Base-by-base conservation (phyloP, 164 flowering plant genomes). In the Magnolia changhungtana region DNA sequence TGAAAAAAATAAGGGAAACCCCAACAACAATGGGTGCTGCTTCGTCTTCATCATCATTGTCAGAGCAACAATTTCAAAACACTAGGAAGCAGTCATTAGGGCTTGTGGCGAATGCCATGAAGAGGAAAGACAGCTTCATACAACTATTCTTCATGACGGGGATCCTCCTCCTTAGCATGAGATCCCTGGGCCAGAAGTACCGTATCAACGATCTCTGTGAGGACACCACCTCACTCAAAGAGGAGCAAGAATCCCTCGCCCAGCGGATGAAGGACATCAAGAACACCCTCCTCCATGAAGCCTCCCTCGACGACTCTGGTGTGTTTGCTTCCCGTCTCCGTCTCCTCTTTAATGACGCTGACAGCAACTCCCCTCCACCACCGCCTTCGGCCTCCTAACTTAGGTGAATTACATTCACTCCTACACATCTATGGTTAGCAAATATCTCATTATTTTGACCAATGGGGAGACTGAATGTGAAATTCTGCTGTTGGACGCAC, bases 171-270 rank as follows among this genome's bases (percentile, higher is more conserved):
- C 80, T 92, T 49, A 91, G 98, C 85, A 51, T 87, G 82, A 76
- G 92, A 81, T 95, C 97, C 7, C 67, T 92, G 31, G 92, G 94
- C 20, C 98, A 95, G 73, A 93, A 93, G 88, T 89, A 95, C 81
- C 93, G 89, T 2, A 68, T 91, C 78, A 80, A 90, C 82, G 82
- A 84, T 71, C 96, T 95, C 67, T 80, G 55, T 0, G 92, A 93
- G 72, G 99, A 95, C 77, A 85, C 80, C 13, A 19, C 76, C 2
- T 88, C 91, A 71, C 89, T 95, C 58, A 81, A 80, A 50, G 86
- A 92, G 50, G 98, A 95, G 80, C 87, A 83, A 4, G 83, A 83
- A 14, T 55, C 80, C n/a, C 88, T 95, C 50, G 51, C 80, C n/a
- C 81, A 86, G 51, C 87, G 96, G 59, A 87, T 86, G 90, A 75